phyloP scores from a whole-genome alignment of 176 grass and related monocot species.

The Alopecurus myosuroides region DNA sequence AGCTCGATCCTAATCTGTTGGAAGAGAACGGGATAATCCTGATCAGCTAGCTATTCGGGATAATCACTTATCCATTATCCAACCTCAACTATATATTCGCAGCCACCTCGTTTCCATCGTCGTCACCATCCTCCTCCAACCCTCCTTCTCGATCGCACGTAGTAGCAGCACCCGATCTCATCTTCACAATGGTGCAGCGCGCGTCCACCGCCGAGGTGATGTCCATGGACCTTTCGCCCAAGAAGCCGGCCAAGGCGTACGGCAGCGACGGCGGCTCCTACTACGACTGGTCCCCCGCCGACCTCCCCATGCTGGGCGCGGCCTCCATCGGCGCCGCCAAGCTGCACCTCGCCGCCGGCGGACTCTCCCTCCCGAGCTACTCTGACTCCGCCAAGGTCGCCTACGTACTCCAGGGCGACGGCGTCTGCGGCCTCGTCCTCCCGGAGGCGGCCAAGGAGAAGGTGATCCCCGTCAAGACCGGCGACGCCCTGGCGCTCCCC shows the following conservation, averaged over 20 bases:
- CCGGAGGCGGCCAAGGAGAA: conserved; percentile 62
- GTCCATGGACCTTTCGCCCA: conserved; percentile 44
- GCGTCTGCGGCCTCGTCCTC: conserved; percentile 40
- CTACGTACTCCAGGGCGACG: conserved; percentile 59
- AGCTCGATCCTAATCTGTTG: too few species aligned
- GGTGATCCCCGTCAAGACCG: conserved; percentile 54
- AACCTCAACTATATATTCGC: too few species aligned
- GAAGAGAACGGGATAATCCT: too few species aligned
- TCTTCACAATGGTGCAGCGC: too few species aligned
- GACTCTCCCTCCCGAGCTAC: conserved; percentile 62
- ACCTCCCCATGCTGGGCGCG: conserved; percentile 61
- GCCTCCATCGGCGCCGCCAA: conserved; percentile 79
- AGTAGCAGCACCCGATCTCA: too few species aligned
- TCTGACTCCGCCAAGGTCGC: conserved; percentile 81
- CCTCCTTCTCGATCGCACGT: too few species aligned
- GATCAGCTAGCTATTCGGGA: too few species aligned
- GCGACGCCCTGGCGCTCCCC: conserved; percentile 64
- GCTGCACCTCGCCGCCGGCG: conserved; percentile 43
- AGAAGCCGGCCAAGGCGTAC: conserved; percentile 32
- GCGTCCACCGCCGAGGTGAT: not conserved
- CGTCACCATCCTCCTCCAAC: too few species aligned
- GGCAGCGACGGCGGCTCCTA: conserved; percentile 50
- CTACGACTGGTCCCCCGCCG: conserved; percentile 50
- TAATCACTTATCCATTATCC: too few species aligned
- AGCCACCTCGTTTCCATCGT: too few species aligned